A percentile compares a stretch with the other conserved stretches of the same genome.
These are phyloP conservation scores for Zoysia japonica DNA, from an alignment of 176 grass and related monocot genomes.

Conservation along the genomic window DNA sequence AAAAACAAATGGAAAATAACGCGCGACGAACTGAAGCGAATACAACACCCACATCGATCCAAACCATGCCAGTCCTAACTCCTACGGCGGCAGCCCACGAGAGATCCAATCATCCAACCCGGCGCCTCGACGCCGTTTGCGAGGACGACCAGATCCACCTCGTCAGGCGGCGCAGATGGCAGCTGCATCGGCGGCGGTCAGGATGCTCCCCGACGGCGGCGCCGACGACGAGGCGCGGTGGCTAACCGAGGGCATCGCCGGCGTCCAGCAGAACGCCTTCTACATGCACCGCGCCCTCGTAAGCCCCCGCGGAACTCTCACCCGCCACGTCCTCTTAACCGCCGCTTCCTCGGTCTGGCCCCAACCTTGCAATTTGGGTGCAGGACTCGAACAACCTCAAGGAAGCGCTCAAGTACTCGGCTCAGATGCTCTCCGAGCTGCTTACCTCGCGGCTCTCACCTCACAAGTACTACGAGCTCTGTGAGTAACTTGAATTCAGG, in stretches of 20 bases:
- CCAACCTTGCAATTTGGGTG: slow-evolving; percentile 38
- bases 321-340: neutral
- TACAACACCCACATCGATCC: slow-evolving; percentile 38
- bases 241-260: slow-evolving; percentile 97
- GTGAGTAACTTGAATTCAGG: slow-evolving; percentile 43
- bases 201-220: slow-evolving; percentile 67
- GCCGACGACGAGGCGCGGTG: slow-evolving; percentile 92
- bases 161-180: slow-evolving; percentile 30
- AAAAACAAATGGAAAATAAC: slow-evolving; percentile 1
- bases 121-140: slow-evolving; percentile 21
- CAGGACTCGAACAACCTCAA: slow-evolving; percentile 96
- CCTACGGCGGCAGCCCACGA: slow-evolving; percentile 43
- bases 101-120: slow-evolving; percentile 37
- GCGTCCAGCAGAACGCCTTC: slow-evolving; percentile 96
- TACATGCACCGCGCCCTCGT: slow-evolving; percentile 98
- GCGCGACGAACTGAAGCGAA: slow-evolving; percentile 43
- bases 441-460: slow-evolving; percentile 90
- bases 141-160: slow-evolving; percentile 50
- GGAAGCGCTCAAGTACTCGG: slow-evolving; percentile 97
- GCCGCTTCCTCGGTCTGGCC: slow-evolving; percentile 1
- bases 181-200: slow-evolving; percentile 31
- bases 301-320: slow-evolving; percentile 40
- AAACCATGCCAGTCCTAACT: slow-evolving; percentile 7
- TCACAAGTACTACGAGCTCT: slow-evolving; percentile 97
- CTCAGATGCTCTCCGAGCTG: slow-evolving; percentile 99